Evolutionary conservation across 2,329 filamentous ascomycete species (phyloP).

Genomic region (Microcera coccophila): DNA sequence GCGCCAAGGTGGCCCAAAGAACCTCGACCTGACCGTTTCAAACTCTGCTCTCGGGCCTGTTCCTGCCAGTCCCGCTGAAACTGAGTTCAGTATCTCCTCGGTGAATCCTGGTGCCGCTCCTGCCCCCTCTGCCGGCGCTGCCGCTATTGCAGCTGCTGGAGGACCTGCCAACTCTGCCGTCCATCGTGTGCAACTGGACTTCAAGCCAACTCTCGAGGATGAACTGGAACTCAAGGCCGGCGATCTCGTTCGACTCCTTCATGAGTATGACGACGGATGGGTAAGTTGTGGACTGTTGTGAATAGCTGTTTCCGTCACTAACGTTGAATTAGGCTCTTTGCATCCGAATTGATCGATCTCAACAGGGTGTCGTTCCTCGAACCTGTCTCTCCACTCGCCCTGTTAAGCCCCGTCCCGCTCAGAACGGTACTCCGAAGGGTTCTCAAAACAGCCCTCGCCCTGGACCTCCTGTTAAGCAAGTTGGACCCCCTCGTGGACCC

Average conservation of each 20-base stretch:
- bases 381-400: conserved; percentile 90
- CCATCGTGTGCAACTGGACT: conserved; percentile 91
- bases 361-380: conserved; percentile 88
- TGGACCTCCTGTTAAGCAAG: conserved; percentile 50
- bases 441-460: conserved; percentile 45
- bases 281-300: conserved; percentile 50
- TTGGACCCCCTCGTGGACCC: conserved; percentile 22
- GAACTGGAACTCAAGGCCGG: conserved; percentile 80
- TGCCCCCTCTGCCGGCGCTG: conserved; percentile 46
- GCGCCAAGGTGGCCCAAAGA: conserved; percentile 48
- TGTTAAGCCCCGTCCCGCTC: conserved; percentile 72
- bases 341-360: conserved; percentile 81
- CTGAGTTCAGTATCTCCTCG: conserved; percentile 59
- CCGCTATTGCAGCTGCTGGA: conserved; percentile 59
- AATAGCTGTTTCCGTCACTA: conserved; percentile 19
- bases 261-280: conserved; percentile 99
- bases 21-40: conserved; percentile 52
- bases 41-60: conserved; percentile 32
- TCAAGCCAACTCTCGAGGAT: conserved; percentile 87
- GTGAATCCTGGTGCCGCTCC: conserved; percentile 43
- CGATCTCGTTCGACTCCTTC: conserved; percentile 80
- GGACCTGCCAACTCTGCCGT: conserved; percentile 62
- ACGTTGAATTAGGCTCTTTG: conserved; percentile 68
- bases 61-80: conserved; percentile 58
- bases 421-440: too few species aligned